A percentile compares a stretch with the other conserved stretches of the same genome.
Evolutionary conservation across 73 alveolate genomes (phyloP).

Genomic region (Blepharisma japonicum): DNA sequence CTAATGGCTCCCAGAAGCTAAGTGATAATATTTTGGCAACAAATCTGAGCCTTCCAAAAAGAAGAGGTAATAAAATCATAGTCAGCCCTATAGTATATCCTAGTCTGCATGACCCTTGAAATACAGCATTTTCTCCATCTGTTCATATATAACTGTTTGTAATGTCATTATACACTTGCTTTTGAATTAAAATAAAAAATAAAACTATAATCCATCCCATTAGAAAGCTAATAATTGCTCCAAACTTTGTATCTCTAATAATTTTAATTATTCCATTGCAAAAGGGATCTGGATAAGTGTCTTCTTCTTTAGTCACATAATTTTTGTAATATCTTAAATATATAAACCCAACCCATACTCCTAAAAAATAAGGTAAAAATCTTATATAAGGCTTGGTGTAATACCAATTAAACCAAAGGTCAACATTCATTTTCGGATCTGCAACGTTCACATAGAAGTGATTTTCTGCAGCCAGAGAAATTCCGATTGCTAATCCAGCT

Average conservation of each 20-base stretch:
- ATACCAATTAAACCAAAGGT: not conserved
- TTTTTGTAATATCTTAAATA: slow-evolving; percentile 11
- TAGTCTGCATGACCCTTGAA: not conserved
- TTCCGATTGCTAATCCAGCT: not conserved
- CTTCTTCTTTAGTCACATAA: slow-evolving; percentile 14
- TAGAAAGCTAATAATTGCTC: not conserved
- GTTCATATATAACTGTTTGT: not conserved
- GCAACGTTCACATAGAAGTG: not conserved
- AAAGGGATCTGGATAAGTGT: not conserved
- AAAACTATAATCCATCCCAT: not conserved
- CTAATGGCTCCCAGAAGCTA: not conserved
- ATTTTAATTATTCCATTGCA: not conserved
- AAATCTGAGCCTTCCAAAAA: not conserved
- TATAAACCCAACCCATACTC: not conserved
- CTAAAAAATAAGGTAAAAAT: slow-evolving; percentile 21
- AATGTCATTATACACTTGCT: not conserved
- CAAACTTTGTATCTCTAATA: not conserved
- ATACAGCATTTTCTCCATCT: not conserved
- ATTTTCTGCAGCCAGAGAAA: not conserved
- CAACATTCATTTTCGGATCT: not conserved
- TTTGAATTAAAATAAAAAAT: not conserved
- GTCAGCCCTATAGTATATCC: not conserved
- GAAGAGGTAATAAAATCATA: not conserved
- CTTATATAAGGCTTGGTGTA: slow-evolving; percentile 15
- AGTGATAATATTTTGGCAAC: not conserved